phyloP scores from a whole-genome alignment of 495 filamentous ascomycete species.

The Xylaria castorea region DNA sequence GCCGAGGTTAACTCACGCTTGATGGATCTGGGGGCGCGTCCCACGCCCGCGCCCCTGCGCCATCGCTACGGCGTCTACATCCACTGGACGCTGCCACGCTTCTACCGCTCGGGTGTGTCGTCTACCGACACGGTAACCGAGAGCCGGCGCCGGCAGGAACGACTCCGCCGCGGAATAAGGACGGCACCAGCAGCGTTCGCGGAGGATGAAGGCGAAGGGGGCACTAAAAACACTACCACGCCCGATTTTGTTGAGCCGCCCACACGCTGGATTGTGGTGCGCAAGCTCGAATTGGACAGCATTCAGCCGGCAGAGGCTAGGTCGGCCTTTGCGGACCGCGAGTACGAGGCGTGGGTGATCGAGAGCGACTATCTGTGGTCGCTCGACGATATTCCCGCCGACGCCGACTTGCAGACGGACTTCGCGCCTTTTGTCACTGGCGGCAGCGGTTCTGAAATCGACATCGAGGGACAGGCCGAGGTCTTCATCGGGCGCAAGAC shows the following conservation, averaged over 20 bases:
- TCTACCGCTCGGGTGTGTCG: conserved; percentile 50
- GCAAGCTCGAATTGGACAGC: conserved; percentile 38
- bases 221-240: conserved; percentile 24
- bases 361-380: conserved; percentile 52
- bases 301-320: conserved; percentile 26
- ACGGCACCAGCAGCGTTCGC: background rate
- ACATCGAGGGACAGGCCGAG: conserved; percentile 54
- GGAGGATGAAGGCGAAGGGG: conserved; percentile 14
- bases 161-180: conserved; percentile 18
- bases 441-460: background rate
- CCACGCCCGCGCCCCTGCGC: conserved; percentile 18
- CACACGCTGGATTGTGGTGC: conserved; percentile 53
- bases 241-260: conserved; percentile 46
- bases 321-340: conserved; percentile 22
- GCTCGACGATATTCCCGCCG: conserved; percentile 41
- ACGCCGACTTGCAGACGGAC: conserved; percentile 56
- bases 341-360: conserved; percentile 54
- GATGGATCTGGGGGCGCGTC: conserved; percentile 46
- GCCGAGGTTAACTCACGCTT: conserved; percentile 50
- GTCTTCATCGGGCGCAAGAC: conserved; percentile 56
- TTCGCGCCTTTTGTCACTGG: conserved; percentile 53
- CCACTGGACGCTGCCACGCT: conserved; percentile 58
- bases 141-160: conserved; percentile 6
- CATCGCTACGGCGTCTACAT: conserved; percentile 59
- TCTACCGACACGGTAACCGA: background rate